Evolutionary conservation across 768 basidiomycete species (phyloP).

Genomic region (Lentinula edodes): DNA sequence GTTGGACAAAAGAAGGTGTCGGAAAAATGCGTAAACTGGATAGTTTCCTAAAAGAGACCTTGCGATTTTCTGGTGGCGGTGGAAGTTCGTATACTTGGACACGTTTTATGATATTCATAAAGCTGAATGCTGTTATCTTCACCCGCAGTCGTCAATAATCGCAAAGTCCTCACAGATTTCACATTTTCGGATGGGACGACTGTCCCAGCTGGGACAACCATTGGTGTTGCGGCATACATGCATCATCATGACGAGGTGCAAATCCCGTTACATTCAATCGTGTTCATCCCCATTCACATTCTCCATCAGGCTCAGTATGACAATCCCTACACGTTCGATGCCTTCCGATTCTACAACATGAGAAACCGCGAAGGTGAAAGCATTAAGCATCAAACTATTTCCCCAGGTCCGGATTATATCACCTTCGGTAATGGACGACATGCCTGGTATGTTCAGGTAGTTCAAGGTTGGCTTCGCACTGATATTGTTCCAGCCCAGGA

Average conservation of each 20-base stretch:
- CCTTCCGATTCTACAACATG: constrained; percentile 41
- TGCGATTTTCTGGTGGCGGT: constrained; percentile 24
- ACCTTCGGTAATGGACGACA: constrained; percentile 34
- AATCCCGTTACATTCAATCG: background rate
- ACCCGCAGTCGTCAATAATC: constrained; percentile 16
- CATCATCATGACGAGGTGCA: constrained; percentile 18
- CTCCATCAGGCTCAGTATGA: constrained; percentile 27
- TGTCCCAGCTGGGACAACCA: constrained; percentile 20
- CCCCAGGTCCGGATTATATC: constrained; percentile 24
- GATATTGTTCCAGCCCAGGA: constrained; percentile 24
- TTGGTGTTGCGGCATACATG: constrained; percentile 18
- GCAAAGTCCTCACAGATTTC: constrained; percentile 19
- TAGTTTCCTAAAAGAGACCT: constrained; percentile 39
- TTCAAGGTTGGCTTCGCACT: background rate
- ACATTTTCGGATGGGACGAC: constrained; percentile 22
- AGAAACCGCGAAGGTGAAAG: constrained; percentile 26
- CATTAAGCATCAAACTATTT: constrained; percentile 28
- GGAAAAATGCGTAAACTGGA: constrained; percentile 36
- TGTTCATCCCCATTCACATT: background rate
- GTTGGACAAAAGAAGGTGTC: constrained; percentile 30
- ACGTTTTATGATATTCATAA: background rate
- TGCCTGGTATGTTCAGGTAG: constrained; percentile 13
- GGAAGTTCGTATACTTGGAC: constrained; percentile 16
- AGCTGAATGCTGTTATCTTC: background rate
- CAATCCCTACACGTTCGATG: constrained; percentile 37